These are phyloP conservation scores for Brettanomyces naardenensis DNA, from an alignment of 805 yeast species.

Conservation along the genomic window DNA sequence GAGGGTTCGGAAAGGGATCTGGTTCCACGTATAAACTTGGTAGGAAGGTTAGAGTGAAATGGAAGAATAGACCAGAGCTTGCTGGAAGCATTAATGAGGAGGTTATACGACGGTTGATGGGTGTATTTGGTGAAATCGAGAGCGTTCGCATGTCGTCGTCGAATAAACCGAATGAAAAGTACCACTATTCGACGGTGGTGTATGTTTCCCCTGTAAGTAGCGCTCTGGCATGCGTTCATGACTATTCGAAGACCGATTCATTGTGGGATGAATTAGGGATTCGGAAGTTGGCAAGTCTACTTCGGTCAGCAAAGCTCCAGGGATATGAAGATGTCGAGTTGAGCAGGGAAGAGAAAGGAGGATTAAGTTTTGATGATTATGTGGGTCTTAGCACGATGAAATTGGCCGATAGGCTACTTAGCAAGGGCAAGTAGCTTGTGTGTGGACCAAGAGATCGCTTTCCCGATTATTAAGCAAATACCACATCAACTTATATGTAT, in stretches of 20 bases:
- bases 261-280: constrained; percentile 40
- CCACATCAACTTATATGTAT: background rate
- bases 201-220: constrained; percentile 25
- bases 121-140: constrained; percentile 34
- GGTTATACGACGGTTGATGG: constrained; percentile 32
- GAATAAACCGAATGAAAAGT: constrained; percentile 16
- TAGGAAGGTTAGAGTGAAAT: constrained; percentile 21
- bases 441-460: background rate
- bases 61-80: constrained; percentile 37
- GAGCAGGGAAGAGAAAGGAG: background rate
- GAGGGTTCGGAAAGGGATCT: background rate
- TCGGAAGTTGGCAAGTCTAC: constrained; percentile 37
- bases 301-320: constrained; percentile 25
- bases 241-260: constrained; percentile 32
- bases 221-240: constrained; percentile 30
- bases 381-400: constrained; percentile 12
- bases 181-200: constrained; percentile 31
- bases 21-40: background rate
- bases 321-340: background rate
- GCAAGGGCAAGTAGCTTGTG: background rate
- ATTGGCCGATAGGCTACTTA: background rate
- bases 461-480: too few species aligned
- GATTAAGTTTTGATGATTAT: constrained; percentile 15
- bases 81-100: constrained; percentile 24
- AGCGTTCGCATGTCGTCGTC: constrained; percentile 8